phyloP scores from a whole-genome alignment of 306 rosid species.

The Prunus salicina region DNA sequence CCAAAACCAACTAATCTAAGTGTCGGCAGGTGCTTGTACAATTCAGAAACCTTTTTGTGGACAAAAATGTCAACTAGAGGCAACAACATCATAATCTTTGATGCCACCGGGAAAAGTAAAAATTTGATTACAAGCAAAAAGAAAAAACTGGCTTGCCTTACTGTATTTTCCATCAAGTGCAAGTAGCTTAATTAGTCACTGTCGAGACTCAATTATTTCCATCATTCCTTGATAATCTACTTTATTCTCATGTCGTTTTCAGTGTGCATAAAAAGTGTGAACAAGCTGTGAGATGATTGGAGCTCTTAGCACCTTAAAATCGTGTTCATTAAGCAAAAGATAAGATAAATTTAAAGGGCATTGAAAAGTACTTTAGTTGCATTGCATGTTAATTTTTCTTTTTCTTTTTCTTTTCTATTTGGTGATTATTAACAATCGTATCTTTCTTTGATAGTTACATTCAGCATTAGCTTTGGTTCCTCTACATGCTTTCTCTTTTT shows the following conservation, averaged over 20 bases:
- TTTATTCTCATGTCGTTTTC: slow-evolving; percentile 35
- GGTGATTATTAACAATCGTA: not conserved
- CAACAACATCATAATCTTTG: not conserved
- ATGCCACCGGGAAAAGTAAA: not conserved
- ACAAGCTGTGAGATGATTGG: slow-evolving; percentile 23
- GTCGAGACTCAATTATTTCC: slow-evolving; percentile 25
- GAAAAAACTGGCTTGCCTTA: not conserved
- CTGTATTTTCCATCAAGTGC: not conserved
- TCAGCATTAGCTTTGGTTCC: not conserved
- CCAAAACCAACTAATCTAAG: not conserved
- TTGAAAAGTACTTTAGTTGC: slow-evolving; percentile 3
- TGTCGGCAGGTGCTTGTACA: not conserved
- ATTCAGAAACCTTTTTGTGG: slow-evolving; percentile 10
- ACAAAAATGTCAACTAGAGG: not conserved
- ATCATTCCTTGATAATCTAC: slow-evolving; percentile 20
- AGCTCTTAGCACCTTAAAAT: slow-evolving; percentile 31
- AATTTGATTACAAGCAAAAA: not conserved
- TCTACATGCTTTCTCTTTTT: not conserved
- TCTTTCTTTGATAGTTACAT: not conserved
- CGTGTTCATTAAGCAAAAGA: slow-evolving; percentile 44
- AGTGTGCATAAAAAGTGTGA: slow-evolving; percentile 5
- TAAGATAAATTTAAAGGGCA: slow-evolving; percentile 15
- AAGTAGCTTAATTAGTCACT: slow-evolving; percentile 2
- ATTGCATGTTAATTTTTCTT: not conserved
- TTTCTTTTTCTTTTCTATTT: not conserved